Percentiles rank a stretch among this genome's conserved stretches.
Evolutionary conservation across 305 asterid genomes (phyloP).

Genomic region (Solanum hybrid): DNA sequence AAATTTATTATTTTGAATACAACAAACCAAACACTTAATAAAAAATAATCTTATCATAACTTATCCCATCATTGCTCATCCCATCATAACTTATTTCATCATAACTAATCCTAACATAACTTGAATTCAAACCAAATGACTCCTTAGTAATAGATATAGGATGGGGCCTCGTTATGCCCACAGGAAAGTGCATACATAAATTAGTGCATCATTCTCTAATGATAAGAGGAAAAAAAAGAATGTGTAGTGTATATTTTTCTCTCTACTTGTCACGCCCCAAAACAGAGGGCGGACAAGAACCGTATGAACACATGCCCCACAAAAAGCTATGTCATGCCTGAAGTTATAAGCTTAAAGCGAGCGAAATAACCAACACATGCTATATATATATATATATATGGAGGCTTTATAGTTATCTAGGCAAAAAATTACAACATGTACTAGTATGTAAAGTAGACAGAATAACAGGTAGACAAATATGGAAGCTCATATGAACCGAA

Average conservation of each 20-base stretch:
- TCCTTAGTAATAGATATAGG: background rate
- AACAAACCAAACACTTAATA: background rate
- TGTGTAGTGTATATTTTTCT: background rate
- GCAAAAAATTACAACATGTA: background rate
- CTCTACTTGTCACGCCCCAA: background rate
- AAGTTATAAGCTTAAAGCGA: background rate
- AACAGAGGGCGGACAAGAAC: background rate
- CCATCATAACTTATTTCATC: background rate
- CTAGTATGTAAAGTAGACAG: background rate
- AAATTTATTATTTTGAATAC: no score
- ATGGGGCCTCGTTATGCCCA: background rate
- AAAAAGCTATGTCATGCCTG: background rate
- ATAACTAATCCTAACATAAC: background rate
- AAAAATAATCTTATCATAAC: no score
- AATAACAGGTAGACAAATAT: background rate
- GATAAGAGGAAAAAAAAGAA: background rate
- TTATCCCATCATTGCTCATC: background rate
- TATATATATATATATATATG: no score
- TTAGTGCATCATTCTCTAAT: background rate
- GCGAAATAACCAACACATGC: background rate
- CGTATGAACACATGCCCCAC: background rate
- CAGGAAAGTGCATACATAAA: background rate
- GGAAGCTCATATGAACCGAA: background rate
- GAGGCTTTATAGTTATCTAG: background rate
- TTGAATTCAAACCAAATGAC: background rate